Evolutionary conservation across 2,329 filamentous ascomycete genomes (phyloP).

Genomic region (Aspergillus neoniger): DNA sequence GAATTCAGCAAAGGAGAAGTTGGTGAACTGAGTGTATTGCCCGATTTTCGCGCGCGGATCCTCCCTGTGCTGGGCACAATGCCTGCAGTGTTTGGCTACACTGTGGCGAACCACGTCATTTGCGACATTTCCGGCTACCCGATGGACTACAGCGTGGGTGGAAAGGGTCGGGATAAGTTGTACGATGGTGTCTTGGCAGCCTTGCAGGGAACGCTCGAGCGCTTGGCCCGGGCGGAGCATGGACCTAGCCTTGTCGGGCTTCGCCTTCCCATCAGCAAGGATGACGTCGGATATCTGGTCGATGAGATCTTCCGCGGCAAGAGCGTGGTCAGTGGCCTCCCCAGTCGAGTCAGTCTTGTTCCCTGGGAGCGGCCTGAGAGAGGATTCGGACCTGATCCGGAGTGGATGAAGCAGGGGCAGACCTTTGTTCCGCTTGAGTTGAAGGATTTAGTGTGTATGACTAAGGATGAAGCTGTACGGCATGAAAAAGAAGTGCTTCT

Average conservation of each 20-base stretch:
- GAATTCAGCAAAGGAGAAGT: conserved; percentile 86
- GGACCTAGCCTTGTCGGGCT: conserved; percentile 65
- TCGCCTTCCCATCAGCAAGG: conserved; percentile 73
- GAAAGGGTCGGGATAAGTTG: conserved; percentile 84
- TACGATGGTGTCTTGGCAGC: conserved; percentile 79
- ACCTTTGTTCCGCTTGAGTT: conserved; percentile 71
- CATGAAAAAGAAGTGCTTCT: conserved; percentile 81
- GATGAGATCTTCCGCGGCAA: conserved; percentile 86
- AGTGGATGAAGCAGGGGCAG: conserved; percentile 65
- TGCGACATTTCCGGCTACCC: conserved; percentile 80
- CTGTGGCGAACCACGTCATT: conserved; percentile 89
- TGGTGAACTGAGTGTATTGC: conserved; percentile 81
- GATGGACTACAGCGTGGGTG: conserved; percentile 71
- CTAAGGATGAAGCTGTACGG: conserved; percentile 78
- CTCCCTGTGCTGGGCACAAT: conserved; percentile 93
- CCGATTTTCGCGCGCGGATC: conserved; percentile 93
- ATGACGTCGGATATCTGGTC: conserved; percentile 82
- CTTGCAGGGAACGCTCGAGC: conserved; percentile 78
- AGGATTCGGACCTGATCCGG: conserved; percentile 63
- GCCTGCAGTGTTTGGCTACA: conserved; percentile 94
- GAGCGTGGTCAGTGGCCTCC: conserved; percentile 78
- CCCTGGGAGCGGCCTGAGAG: conserved; percentile 71
- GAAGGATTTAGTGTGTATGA: conserved; percentile 82
- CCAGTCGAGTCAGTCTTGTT: conserved; percentile 75
- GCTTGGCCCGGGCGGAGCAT: conserved; percentile 61